Base-by-base conservation (phyloP, 805 yeast genomes). In the Metschnikowia colocasiae region DNA sequence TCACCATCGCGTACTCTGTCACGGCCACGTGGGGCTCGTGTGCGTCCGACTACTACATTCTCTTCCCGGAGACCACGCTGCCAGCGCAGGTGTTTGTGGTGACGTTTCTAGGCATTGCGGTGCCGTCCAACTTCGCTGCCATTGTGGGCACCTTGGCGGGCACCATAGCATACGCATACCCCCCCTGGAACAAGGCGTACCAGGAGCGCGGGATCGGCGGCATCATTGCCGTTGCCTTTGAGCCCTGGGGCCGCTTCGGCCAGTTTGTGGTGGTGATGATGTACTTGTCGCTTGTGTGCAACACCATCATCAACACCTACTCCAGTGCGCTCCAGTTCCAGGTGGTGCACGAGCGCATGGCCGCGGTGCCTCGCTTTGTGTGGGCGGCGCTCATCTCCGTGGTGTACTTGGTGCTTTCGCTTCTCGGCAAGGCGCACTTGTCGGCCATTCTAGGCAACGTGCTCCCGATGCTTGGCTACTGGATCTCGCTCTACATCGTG, bases 241-340 rank as follows among this genome's bases (percentile, higher is more conserved):
- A 53, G 36, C 69, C 69, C 1, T 69, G 73, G 73, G 70, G 69
- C 1, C 56, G 57, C 0, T 67, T 67, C 29, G 73, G 73, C 3
- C 63, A 64, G 45, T 63, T 68, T 51, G 58, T 67, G 22, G 60
- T 63, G 34, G 61, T 67, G 7, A 30, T 66, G 26, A 51, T 67
- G 42, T 67, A 55, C 56, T 47, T 68, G 10, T 67, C 71, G 8
- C 55, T 68, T 41, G 55, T 68, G 20, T 63, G 69, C 45, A 68
- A 67, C 56, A 68, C 67, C 47, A 62, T 68, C 50, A 56, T 68
- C 58, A 68, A 67, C 55, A 63, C 71, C 3, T 68, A 68, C 48
- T 67, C 71, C 4, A 59, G 63, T 10, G 71, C 68, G 1, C 62
- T 68, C 43, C 69, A 65, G 29, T 52, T 67, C 20, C 73, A 67